Conservation (phyloP, 2,329 filamentous ascomycete species). For the Emydomyces testavorans region DNA sequence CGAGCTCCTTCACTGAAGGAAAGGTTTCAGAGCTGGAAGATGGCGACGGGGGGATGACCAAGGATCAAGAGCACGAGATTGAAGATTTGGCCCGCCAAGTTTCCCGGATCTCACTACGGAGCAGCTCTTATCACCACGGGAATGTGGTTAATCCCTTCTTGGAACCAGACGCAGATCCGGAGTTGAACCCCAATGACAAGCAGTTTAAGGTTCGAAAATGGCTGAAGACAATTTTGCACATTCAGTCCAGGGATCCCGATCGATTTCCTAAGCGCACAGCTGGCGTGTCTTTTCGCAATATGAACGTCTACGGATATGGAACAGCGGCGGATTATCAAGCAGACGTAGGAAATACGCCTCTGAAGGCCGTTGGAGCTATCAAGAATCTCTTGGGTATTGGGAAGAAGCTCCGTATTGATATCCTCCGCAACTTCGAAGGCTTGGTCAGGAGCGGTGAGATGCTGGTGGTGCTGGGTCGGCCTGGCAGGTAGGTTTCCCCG, state of each 20-base stretch:
- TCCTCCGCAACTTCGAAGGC: constrained; percentile 54
- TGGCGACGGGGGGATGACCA: constrained; percentile 20
- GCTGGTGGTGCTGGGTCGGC: constrained; percentile 45
- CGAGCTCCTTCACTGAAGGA: constrained; percentile 20
- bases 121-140: constrained; percentile 15
- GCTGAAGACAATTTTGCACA: constrained; percentile 38
- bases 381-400: constrained; percentile 20
- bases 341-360: constrained; percentile 34
- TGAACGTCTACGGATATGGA: constrained; percentile 32
- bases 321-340: constrained; percentile 36
- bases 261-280: constrained; percentile 30
- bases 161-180: constrained; percentile 24
- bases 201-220: constrained; percentile 39
- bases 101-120: constrained; percentile 24
- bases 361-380: constrained; percentile 27
- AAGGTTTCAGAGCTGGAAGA: constrained; percentile 14
- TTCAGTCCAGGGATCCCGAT: constrained; percentile 29
- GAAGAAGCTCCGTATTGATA: constrained; percentile 41
- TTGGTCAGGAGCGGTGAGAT: constrained; percentile 48
- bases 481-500: constrained; percentile 27
- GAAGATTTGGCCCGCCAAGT: constrained; percentile 24
- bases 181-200: constrained; percentile 36
- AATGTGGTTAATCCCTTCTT: constrained; percentile 28
- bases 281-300: constrained; percentile 31
- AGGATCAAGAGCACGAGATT: constrained; percentile 21